Evolutionary conservation across 2,329 filamentous ascomycete species (phyloP).

Genomic region (Colletotrichum agaves): DNA sequence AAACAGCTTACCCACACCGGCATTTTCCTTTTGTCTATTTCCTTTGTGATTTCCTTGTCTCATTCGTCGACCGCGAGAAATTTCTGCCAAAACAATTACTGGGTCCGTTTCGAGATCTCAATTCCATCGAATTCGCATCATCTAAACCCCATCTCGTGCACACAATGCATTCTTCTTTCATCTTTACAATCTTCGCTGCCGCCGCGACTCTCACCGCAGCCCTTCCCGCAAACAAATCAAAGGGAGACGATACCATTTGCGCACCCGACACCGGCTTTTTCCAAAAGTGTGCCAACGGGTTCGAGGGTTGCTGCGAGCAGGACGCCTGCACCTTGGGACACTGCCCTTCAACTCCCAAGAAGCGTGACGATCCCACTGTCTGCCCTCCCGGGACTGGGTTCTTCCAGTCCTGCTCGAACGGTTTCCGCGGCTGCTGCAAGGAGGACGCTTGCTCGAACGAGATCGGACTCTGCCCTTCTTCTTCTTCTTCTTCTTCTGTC

Average conservation of each 20-base stretch:
- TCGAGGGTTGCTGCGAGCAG: constrained; percentile 26
- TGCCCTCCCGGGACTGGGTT: constrained; percentile 22
- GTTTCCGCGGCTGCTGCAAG: constrained; percentile 30
- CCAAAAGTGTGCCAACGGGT: constrained; percentile 27
- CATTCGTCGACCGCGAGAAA: constrained; percentile 24
- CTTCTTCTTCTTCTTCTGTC: background rate
- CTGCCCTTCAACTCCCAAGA: background rate
- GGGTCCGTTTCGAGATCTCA: background rate
- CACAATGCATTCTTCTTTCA: constrained; percentile 31
- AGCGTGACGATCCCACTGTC: constrained; percentile 20
- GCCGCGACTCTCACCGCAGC: constrained; percentile 11
- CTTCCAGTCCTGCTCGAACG: constrained; percentile 29
- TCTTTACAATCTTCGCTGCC: constrained; percentile 18
- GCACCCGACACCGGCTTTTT: constrained; percentile 31
- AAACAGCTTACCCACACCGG: background rate
- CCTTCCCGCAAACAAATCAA: background rate
- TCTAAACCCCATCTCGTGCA: background rate
- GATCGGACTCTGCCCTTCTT: constrained; percentile 19
- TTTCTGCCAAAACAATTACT: background rate
- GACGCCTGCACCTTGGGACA: constrained; percentile 29
- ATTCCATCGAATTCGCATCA: constrained; percentile 3
- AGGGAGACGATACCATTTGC: constrained; percentile 27
- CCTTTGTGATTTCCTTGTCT: constrained; percentile 30
- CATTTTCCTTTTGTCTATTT: background rate
- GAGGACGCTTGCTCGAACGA: constrained; percentile 15